Evolutionary conservation across 2,329 filamentous ascomycete species (phyloP), one percentile per base, ranked within the genome.

Genomic region (Talaromyces sp.): DNA sequence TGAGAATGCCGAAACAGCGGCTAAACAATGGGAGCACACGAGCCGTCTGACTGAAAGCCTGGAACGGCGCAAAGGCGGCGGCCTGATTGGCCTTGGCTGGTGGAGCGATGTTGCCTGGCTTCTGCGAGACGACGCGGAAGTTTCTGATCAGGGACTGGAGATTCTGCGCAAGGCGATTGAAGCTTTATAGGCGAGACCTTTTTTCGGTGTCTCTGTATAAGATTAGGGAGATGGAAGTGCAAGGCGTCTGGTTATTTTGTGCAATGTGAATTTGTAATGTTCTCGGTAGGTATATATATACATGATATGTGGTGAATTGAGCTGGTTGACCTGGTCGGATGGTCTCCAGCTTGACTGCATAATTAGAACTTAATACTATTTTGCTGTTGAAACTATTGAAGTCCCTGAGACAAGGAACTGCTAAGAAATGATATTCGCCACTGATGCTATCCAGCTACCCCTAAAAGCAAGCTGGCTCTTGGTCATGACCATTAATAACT

Each of bases 21-120:
- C 95, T 1, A 87, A 83, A 67, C 90, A 92, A 69, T 98, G 95
- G 92, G 95, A 99, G 78, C 92, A 97, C 74, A 98, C 95, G 0
- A 93, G 90, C 67, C 82, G 91, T 21, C 81, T 98, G 64, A 95
- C 92, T 75, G 92, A 96, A 74, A 93, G 89, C 62, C 79, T 97
- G 62, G 91, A 96, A 68, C 87, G 86, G 67, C 90, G 89, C 14
- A 90, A 88, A 72, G 87, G 86, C 21, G 89, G 88, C 6, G 90
- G 88, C 54, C 93, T 93, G 69, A 86, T 98, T 60, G 91, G 91
- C 0, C 77, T 98, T 17, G 93, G 93, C 0, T 78, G 96, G 67
- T 84, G 95, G 73, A 98, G 93, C 71, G 93, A 98, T 79, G 82
- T 98, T 50, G 88, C 89, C 4, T 89, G 88, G 77, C 77, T 95